Evolutionary conservation across 306 rosid species (phyloP), one percentile per base, ranked within the genome.

Genomic region (Morella rubra): DNA sequence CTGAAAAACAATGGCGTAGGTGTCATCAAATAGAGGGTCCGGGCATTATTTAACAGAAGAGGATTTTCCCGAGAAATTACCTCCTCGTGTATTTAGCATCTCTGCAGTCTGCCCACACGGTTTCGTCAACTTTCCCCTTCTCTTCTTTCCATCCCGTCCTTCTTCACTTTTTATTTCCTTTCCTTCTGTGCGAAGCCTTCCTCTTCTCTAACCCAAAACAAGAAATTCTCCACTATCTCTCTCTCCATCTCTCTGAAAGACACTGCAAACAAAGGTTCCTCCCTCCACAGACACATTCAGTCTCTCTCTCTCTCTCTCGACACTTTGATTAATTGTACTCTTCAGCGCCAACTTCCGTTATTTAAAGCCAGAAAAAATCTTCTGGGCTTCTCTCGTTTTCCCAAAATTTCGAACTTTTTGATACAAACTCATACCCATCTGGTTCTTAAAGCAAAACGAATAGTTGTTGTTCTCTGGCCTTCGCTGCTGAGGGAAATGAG

Each of bases 401-500:
- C n/a, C 20, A 18, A 41, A 74, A 74, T 59, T 49, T 59, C 40
- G 24, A 19, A 59, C 52, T 45, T 44, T 44, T 16, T 42, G 4
- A 10, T 56, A 58, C 40, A 8, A 58, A 19, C 15, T 58, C 64
- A 58, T 22, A 8, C 40, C 40, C 40, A 8, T 22, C 64, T 58
- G 40, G 16, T 58, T 22, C 40, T 58, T 58, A 10, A 32, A 8
- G 7, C 40, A 22, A 58, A 58, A 22, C 7, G 52, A 49, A n/a
- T 0, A 49, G 20, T 74, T 42, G 7, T 4, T 49, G 44, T 47
- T 69, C 51, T 24, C 50, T n/a, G 85, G 81, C 87, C 68, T 65
- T 18, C 47, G 83, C 79, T 86, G 77, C 68, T 67, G 79, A 83
- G 85, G 93, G 96, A 91, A 91, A 93, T 93, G 98, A 88, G 97